These are phyloP conservation scores for Capillidium heterosporum DNA, from an alignment of 371 early-diverging fungal genomes.

Conservation along the genomic window DNA sequence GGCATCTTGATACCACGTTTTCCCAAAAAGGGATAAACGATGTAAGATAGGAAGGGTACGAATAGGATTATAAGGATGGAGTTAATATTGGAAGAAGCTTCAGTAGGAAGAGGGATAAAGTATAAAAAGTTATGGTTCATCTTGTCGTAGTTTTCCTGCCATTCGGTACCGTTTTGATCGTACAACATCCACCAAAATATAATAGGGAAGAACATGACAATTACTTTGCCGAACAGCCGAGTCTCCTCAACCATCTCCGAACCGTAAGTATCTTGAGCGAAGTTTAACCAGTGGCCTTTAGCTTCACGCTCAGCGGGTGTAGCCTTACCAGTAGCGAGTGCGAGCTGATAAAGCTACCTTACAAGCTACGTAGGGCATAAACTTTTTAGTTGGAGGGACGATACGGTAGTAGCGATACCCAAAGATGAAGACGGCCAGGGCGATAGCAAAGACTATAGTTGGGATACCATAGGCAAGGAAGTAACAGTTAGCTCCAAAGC, in stretches of 20 bases:
- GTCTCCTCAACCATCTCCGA: not conserved
- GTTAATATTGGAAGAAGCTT: too few species aligned
- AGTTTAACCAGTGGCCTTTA: slow-evolving; percentile 5
- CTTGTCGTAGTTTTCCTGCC: not conserved
- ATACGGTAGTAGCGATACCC: slow-evolving; percentile 20
- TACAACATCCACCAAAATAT: slow-evolving; percentile 35
- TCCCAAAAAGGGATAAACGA: too few species aligned
- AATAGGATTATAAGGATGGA: slow-evolving; percentile 3
- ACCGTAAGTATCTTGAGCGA: slow-evolving; percentile 3
- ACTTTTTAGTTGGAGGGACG: slow-evolving; percentile 23
- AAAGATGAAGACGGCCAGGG: slow-evolving; percentile 9
- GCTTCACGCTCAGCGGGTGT: not conserved
- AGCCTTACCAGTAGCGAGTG: not conserved
- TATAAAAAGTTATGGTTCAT: not conserved
- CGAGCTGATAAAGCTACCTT: not conserved
- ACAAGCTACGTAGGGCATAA: slow-evolving; percentile 14
- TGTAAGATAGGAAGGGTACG: not conserved
- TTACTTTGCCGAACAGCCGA: slow-evolving; percentile 8
- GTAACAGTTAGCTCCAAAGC: slow-evolving; percentile 7
- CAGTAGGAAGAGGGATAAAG: not conserved
- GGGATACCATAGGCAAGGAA: not conserved
- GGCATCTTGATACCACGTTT: not conserved
- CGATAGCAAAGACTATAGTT: slow-evolving; percentile 4
- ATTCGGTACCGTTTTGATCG: slow-evolving; percentile 25
- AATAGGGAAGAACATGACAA: slow-evolving; percentile 18